Conservation (phyloP, 176 grass and related monocot genomes). For the Dendrocalamus sinicus region DNA sequence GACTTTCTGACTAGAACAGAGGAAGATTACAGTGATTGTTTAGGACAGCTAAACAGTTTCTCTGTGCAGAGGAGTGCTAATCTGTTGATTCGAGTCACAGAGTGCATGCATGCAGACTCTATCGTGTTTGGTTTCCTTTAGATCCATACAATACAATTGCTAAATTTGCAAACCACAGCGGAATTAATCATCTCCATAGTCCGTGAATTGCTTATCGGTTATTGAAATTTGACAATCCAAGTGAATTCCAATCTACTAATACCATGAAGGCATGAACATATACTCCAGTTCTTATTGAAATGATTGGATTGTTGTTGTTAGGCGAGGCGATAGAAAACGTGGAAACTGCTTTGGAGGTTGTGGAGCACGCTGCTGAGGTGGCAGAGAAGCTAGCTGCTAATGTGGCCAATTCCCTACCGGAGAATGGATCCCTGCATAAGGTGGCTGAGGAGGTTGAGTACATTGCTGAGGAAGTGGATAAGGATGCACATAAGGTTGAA, state of each 20-base stretch:
- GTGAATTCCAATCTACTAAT: no score
- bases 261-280: not conserved
- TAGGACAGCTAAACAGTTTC: no score
- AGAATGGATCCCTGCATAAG: constrained; percentile 51
- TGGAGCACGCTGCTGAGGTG: constrained; percentile 70
- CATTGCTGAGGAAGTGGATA: constrained; percentile 72
- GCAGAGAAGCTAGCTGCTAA: constrained; percentile 67
- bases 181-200: not conserved
- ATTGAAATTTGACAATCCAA: not conserved
- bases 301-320: constrained; percentile 37
- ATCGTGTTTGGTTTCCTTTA: not conserved
- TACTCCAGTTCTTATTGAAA: not conserved
- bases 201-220: not conserved
- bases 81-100: no score
- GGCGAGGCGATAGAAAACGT: constrained; percentile 52
- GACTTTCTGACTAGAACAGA: not conserved
- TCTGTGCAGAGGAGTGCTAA: no score
- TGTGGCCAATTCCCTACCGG: constrained; percentile 55
- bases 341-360: constrained; percentile 56
- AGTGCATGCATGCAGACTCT: no score
- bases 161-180: not conserved
- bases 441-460: constrained; percentile 56
- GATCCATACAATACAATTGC: not conserved
- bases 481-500: constrained; percentile 76
- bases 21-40: not conserved